Conservation (phyloP, 805 yeast genomes). For the Hanseniaspora valbyensis region DNA sequence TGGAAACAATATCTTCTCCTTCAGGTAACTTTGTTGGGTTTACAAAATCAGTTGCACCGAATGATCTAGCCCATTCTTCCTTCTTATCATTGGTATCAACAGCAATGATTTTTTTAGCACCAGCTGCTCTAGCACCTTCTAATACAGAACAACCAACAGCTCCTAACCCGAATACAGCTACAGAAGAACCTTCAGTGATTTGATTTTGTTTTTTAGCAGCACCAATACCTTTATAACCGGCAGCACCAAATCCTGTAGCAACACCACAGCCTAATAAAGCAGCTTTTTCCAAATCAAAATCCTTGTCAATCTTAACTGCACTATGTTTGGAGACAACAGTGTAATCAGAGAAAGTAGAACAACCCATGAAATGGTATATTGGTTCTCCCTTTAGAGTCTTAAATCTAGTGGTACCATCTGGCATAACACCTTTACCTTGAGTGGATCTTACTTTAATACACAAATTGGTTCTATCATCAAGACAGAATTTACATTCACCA, state of each 20-base stretch:
- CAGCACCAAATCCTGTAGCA: slow-evolving; percentile 98
- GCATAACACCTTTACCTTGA: slow-evolving; percentile 97
- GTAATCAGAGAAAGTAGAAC: slow-evolving; percentile 92
- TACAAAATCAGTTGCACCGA: slow-evolving; percentile 92
- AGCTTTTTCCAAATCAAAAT: slow-evolving; percentile 74
- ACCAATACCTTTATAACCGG: slow-evolving; percentile 41
- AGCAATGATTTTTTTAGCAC: slow-evolving; percentile 71
- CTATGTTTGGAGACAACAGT: slow-evolving; percentile 97
- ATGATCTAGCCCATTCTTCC: slow-evolving; percentile 72
- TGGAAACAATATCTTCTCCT: slow-evolving; percentile 64
- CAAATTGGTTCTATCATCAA: slow-evolving; percentile 88
- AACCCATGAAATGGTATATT: slow-evolving; percentile 91
- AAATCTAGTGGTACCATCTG: slow-evolving; percentile 93
- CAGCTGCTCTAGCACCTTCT: slow-evolving; percentile 81
- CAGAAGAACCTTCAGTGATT: slow-evolving; percentile 81
- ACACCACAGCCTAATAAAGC: slow-evolving; percentile 97
- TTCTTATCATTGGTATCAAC: slow-evolving; percentile 80
- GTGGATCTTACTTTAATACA: slow-evolving; percentile 94
- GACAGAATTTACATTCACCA: slow-evolving; percentile 87
- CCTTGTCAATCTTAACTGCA: slow-evolving; percentile 77
- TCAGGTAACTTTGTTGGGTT: slow-evolving; percentile 70
- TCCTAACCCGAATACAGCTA: slow-evolving; percentile 96
- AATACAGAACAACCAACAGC: slow-evolving; percentile 93
- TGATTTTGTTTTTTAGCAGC: slow-evolving; percentile 92
- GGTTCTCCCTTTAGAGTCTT: slow-evolving; percentile 68